Conservation (phyloP, 1,284 basidiomycete species). For the Caloboletus firmus region DNA sequence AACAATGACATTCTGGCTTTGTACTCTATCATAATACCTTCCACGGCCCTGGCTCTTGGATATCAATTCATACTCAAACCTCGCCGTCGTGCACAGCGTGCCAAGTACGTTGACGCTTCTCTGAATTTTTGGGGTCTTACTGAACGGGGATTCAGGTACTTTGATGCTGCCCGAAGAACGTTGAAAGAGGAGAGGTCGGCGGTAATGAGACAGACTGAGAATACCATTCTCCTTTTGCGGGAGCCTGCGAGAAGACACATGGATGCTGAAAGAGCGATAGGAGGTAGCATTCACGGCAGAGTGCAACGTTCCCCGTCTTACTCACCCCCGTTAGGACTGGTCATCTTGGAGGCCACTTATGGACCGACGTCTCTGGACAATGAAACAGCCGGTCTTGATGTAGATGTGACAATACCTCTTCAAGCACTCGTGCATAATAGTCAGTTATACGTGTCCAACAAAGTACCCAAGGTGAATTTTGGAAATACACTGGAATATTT, state of each 20-base stretch:
- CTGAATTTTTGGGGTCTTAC: constrained; percentile 14
- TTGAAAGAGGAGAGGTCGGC: constrained; percentile 61
- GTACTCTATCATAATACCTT: constrained; percentile 48
- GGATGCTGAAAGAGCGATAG: constrained; percentile 40
- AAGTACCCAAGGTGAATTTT: constrained; percentile 57
- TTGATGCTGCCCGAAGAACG: constrained; percentile 50
- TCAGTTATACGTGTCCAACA: constrained; percentile 78
- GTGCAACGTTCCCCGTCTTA: constrained; percentile 5
- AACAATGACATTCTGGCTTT: constrained; percentile 46
- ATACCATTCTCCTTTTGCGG: constrained; percentile 46
- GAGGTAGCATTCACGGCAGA: constrained; percentile 27
- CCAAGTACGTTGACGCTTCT: constrained; percentile 30
- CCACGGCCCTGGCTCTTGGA: constrained; percentile 44
- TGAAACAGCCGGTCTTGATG: constrained; percentile 51
- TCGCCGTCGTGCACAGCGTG: constrained; percentile 41
- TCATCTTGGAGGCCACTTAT: constrained; percentile 67
- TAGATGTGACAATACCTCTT: constrained; percentile 79
- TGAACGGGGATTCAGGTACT: constrained; percentile 45
- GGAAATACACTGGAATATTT: constrained; percentile 10
- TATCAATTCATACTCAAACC: constrained; percentile 56
- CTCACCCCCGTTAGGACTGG: constrained; percentile 48
- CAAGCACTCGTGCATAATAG: constrained; percentile 81
- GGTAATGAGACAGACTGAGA: constrained; percentile 55
- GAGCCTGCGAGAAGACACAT: constrained; percentile 48
- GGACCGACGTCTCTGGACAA: constrained; percentile 47